Conservation (phyloP, 2,329 filamentous ascomycete genomes). For the Aspergillus intermedius region DNA sequence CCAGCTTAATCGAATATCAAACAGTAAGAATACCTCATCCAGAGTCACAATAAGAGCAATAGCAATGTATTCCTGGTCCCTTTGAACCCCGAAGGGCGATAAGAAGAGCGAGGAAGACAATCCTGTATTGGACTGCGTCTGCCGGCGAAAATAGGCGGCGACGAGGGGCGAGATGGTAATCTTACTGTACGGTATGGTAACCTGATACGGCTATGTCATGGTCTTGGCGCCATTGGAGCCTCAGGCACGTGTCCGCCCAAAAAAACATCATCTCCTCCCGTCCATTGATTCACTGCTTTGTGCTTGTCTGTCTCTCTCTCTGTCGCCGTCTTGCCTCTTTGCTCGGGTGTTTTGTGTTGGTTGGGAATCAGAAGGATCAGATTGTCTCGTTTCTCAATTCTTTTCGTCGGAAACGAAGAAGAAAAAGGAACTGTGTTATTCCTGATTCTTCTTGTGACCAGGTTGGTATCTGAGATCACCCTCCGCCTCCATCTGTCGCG, state of each 20-base stretch:
- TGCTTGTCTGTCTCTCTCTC: conserved; percentile 8
- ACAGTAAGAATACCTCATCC: not conserved
- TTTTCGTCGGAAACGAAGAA: not conserved
- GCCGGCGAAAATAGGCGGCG: conserved; percentile 8
- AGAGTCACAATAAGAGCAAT: not conserved
- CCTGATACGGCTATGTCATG: conserved; percentile 11
- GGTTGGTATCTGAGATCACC: not conserved
- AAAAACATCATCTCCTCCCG: conserved; percentile 25
- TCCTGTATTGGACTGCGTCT: conserved; percentile 12
- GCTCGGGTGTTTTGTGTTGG: not conserved
- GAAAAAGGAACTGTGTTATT: not conserved
- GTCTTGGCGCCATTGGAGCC: conserved; percentile 16
- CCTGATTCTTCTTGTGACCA: not conserved
- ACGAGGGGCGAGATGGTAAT: conserved; percentile 8
- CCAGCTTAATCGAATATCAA: not conserved
- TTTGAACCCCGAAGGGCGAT: conserved; percentile 11
- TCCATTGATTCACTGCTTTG: conserved; percentile 3
- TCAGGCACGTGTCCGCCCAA: conserved; percentile 22
- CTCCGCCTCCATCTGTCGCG: not conserved
- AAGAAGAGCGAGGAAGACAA: conserved; percentile 13
- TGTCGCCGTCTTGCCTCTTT: not conserved
- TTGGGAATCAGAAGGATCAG: not conserved
- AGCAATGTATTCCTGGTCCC: not conserved
- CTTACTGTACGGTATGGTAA: not conserved
- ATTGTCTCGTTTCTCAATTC: not conserved